Conservation (phyloP, 192 early-diverging fungal genomes). For the Lobulomyces angularis region DNA sequence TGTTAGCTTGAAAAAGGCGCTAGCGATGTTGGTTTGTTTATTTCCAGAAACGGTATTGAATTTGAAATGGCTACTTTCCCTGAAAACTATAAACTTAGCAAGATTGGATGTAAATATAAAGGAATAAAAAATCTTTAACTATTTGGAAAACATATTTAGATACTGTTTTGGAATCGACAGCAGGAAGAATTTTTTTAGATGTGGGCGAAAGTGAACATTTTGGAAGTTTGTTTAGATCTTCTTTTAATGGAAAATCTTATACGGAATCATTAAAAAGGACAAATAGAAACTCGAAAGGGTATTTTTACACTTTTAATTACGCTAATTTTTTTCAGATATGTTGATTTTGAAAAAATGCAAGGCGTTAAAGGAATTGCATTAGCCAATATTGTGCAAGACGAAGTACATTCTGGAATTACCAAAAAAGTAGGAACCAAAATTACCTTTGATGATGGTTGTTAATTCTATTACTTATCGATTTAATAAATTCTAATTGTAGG, state of each 20-base stretch:
- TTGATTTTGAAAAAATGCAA: conserved; percentile 86
- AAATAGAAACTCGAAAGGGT: conserved; percentile 49
- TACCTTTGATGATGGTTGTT: conserved; percentile 72
- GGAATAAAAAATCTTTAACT: not conserved
- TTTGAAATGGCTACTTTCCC: conserved; percentile 73
- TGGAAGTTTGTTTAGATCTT: too few relatives aligned
- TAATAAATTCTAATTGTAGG: conserved; percentile 8
- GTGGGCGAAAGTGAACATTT: too few relatives aligned
- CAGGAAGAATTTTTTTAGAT: conserved; percentile 67
- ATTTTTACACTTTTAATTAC: conserved; percentile 2
- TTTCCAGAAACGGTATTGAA: conserved; percentile 61
- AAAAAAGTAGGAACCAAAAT: conserved; percentile 69
- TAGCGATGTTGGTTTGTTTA: conserved; percentile 45
- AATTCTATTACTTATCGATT: conserved; percentile 10
- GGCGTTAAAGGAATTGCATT: conserved; percentile 75
- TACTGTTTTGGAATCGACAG: conserved; percentile 73
- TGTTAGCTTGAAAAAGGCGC: conserved; percentile 7
- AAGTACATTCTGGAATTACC: conserved; percentile 36
- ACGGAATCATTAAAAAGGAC: too few relatives aligned
- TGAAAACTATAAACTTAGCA: conserved; percentile 50
- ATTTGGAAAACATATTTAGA: conserved; percentile 26
- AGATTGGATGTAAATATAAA: conserved; percentile 39
- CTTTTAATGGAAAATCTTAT: too few relatives aligned
- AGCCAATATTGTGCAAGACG: conserved; percentile 65
- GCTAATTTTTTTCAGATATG: conserved; percentile 23